phyloP scores from a whole-genome alignment of 2,329 filamentous ascomycete species.

The Aspergillus chevalieri region DNA sequence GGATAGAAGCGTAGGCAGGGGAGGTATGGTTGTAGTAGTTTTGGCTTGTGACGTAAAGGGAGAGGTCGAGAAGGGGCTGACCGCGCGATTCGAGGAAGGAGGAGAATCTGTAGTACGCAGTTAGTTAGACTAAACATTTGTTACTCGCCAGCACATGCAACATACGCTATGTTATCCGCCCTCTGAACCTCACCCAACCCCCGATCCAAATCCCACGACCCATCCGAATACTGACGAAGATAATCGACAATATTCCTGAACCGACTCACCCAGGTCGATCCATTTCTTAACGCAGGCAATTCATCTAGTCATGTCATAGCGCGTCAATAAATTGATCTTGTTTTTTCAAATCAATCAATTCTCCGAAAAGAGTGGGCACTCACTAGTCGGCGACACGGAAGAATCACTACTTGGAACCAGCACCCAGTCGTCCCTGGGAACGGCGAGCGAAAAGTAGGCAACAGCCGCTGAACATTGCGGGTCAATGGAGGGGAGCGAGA shows the following conservation, averaged over 20 bases:
- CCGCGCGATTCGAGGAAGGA: slow-evolving; percentile 70
- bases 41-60: slow-evolving; percentile 80
- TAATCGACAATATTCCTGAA: slow-evolving; percentile 51
- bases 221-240: slow-evolving; percentile 41
- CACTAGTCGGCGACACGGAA: slow-evolving; percentile 64
- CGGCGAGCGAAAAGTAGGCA: slow-evolving; percentile 63
- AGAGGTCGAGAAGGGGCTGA: slow-evolving; percentile 74
- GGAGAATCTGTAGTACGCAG: slow-evolving; percentile 34
- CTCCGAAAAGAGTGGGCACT: slow-evolving; percentile 25
- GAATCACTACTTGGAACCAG: slow-evolving; percentile 69
- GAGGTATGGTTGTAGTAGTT: slow-evolving; percentile 77
- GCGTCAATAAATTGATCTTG: slow-evolving; percentile 1
- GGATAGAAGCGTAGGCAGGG: slow-evolving; percentile 70
- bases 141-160: slow-evolving; percentile 1
- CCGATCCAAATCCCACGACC: slow-evolving; percentile 45
- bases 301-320: slow-evolving; percentile 39
- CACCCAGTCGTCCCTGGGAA: slow-evolving; percentile 58
- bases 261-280: slow-evolving; percentile 46
- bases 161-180: slow-evolving; percentile 48
- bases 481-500: slow-evolving; percentile 83
- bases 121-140: neutral
- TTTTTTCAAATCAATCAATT: neutral
- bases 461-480: slow-evolving; percentile 81
- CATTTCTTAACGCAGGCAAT: slow-evolving; percentile 54
- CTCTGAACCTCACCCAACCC: slow-evolving; percentile 36